These are phyloP conservation scores for Vitis hybrid DNA, from an alignment of 177 flowering plant genomes.

Conservation along the genomic window DNA sequence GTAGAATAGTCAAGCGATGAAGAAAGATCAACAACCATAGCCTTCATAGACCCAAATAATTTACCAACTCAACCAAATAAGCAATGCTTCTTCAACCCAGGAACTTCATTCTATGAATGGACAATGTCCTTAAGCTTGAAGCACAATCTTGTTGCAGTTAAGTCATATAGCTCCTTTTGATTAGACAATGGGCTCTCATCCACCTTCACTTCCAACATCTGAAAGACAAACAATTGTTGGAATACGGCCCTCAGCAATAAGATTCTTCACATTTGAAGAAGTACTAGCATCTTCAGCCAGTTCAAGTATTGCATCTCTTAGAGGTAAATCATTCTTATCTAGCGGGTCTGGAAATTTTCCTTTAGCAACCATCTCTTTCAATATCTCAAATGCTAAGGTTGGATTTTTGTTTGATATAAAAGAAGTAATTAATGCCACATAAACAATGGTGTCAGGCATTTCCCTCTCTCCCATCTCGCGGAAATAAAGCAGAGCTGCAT, in stretches of 20 bases:
- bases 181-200: not conserved
- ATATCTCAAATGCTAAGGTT: constrained; percentile 41
- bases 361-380: constrained; percentile 52
- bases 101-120: no score
- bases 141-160: no score
- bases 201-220: constrained; percentile 10
- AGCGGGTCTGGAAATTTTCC: constrained; percentile 38
- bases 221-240: constrained; percentile 23
- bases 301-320: constrained; percentile 39
- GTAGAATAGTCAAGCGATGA: no score
- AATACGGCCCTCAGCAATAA: constrained; percentile 41
- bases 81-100: no score
- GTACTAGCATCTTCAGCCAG: constrained; percentile 48
- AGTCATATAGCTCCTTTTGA: not conserved
- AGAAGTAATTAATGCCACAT: constrained; percentile 52
- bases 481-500: constrained; percentile 45
- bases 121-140: no score
- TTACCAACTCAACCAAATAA: no score
- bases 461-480: constrained; percentile 60
- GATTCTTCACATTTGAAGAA: constrained; percentile 39
- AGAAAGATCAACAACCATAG: no score
- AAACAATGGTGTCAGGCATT: constrained; percentile 60
- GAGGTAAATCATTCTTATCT: constrained; percentile 43
- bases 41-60: no score
- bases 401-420: constrained; percentile 38